Evolutionary conservation across 2,329 filamentous ascomycete genomes (phyloP), one percentile per base, ranked within the genome.

Genomic region (Ophiosphaerella narmari): DNA sequence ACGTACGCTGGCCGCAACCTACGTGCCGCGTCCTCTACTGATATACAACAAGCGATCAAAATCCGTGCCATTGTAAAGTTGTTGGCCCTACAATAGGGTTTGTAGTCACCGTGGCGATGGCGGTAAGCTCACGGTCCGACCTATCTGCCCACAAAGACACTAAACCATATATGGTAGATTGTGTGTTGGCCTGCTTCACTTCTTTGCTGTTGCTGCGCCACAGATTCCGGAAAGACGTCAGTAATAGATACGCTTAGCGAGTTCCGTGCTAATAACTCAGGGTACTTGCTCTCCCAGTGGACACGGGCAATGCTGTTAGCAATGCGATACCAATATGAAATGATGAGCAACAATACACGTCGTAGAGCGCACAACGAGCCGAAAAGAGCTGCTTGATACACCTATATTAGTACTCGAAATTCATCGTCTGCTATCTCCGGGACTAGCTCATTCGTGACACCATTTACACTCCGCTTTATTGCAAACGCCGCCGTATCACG

Each of bases 51-150:
- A 21, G 80, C 7, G 75, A 82, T 52, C 79, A 83, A 59, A 84
- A 83, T 47, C 81, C 81, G 3, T 84, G 81, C 48, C 79, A 78
- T 54, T 83, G 80, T 62, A 84, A 83, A 63, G 74, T 83, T 7
- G 74, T 84, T 24, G 80, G 81, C 1, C 81, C 81, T 33, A 83
- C 80, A 1, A 61, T 83, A 37, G 80, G 80, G 62, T 81, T 81
- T 54, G 68, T 66, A 8, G 67, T 77, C 42, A 78, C 78, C 1
- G 69, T 84, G 35, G 68, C 77, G 43, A 73, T 79, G 52, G 80
- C 79, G 41, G 79, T 82, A 74, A 49, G 77, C 73, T 48, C 7
- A 43, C 23, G 35, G 26, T 3, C 35, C 43, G 31, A 14, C 34
- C 21, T 14, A 36, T 3, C 21, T 31, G 7, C n/a, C 45, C 43